Conservation (phyloP, 148 eudicot genomes). For the Amaranthus cruentus region DNA sequence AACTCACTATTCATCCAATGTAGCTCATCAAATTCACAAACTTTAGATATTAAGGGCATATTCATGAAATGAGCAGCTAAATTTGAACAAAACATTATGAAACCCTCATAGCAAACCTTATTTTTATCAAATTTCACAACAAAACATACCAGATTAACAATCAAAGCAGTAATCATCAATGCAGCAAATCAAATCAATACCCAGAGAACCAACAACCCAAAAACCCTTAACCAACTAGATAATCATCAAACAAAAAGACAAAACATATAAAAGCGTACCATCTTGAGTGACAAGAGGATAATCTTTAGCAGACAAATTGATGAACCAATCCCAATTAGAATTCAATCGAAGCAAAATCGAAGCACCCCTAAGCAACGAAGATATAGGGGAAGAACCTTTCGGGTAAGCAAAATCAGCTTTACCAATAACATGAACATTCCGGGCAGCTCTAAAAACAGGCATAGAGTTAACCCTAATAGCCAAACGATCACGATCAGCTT, state of each 20-base stretch:
- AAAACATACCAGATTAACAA: background rate
- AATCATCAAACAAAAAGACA: background rate
- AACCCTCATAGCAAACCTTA: no score
- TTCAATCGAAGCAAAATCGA: constrained; percentile 54
- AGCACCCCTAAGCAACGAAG: constrained; percentile 61
- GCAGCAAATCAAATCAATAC: constrained; percentile 17
- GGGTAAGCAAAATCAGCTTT: constrained; percentile 48
- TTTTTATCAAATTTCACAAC: background rate
- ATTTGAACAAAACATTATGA: no score
- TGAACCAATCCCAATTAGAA: constrained; percentile 74
- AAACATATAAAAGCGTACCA: constrained; percentile 31
- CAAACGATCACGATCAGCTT: constrained; percentile 46
- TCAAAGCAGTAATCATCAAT: background rate
- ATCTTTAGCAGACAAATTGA: constrained; percentile 62
- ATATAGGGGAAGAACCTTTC: constrained; percentile 50
- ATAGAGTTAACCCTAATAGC: constrained; percentile 40
- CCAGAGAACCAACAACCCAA: constrained; percentile 25
- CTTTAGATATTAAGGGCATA: background rate
- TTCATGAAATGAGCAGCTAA: background rate
- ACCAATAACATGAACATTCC: constrained; percentile 72
- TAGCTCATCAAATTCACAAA: background rate
- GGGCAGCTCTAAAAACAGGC: constrained; percentile 54
- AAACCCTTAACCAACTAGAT: background rate
- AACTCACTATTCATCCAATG: background rate
- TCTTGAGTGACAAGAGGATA: constrained; percentile 91